Conservation (phyloP, 1,139 yeast genomes). For the Candida sp. region DNA sequence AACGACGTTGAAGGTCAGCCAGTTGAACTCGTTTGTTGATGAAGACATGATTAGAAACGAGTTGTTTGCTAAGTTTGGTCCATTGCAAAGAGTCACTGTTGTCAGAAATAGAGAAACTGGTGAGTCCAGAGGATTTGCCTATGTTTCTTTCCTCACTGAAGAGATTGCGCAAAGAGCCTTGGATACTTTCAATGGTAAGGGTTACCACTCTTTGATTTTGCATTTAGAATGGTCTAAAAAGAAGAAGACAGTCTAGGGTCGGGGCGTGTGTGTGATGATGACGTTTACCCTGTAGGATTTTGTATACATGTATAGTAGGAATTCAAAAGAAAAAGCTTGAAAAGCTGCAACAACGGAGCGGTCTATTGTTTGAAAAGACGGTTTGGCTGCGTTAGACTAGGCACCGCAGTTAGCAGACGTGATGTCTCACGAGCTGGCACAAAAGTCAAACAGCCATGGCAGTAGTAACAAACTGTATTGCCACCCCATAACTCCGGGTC, state of each 20-base stretch:
- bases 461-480: too few relatives aligned
- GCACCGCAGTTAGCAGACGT: neutral
- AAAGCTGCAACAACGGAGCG: neutral
- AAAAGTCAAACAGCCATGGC: neutral
- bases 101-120: conserved; percentile 95
- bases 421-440: neutral
- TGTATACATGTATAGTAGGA: neutral
- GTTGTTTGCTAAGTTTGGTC: conserved; percentile 73
- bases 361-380: neutral
- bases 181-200: conserved; percentile 84
- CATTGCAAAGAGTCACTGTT: conserved; percentile 79
- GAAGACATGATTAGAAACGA: conserved; percentile 82
- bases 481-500: neutral
- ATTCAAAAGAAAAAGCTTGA: neutral
- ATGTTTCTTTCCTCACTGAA: conserved; percentile 80
- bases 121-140: conserved; percentile 97
- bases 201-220: conserved; percentile 91
- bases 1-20: conserved; percentile 89
- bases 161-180: conserved; percentile 78
- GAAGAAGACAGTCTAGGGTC: conserved; percentile 24
- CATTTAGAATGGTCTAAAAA: conserved; percentile 68
- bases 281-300: neutral
- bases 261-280: neutral
- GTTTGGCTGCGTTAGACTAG: neutral
- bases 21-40: conserved; percentile 84